phyloP scores from a whole-genome alignment of 768 basidiomycete genomes.

The Lactifluus pinguis region DNA sequence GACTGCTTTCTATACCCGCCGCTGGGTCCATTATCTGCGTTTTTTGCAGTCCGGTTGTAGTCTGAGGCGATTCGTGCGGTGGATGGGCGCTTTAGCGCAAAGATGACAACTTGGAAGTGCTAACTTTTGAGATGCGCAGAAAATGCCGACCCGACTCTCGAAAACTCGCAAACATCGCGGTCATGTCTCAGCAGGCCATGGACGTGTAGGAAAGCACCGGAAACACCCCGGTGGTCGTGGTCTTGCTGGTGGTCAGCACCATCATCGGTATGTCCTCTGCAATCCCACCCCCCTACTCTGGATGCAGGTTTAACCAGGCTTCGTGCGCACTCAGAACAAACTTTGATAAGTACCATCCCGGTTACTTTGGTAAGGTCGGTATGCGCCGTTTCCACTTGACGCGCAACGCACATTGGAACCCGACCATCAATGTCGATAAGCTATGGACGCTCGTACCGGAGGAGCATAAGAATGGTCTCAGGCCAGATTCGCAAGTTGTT shows the following conservation, averaged over 20 bases:
- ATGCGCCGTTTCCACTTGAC: constrained; percentile 98
- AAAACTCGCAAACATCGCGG: constrained; percentile 99
- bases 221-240: constrained; percentile 99
- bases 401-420: constrained; percentile 84
- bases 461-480: constrained; percentile 72
- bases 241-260: constrained; percentile 99
- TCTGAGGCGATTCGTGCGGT: constrained; percentile 23
- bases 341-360: constrained; percentile 99
- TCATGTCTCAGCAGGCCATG: constrained; percentile 98
- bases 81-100: constrained; percentile 39
- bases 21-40: background rate
- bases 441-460: constrained; percentile 85
- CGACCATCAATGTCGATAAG: constrained; percentile 98
- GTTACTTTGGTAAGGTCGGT: constrained; percentile 99
- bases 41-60: background rate
- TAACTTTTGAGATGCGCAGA: constrained; percentile 27
- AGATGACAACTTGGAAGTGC: constrained; percentile 19
- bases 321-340: constrained; percentile 56
- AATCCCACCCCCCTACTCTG: background rate
- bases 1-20: constrained; percentile 20
- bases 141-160: constrained; percentile 92
- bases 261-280: constrained; percentile 71
- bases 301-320: background rate
- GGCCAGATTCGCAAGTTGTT: constrained; percentile 68
- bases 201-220: constrained; percentile 99